These are phyloP conservation scores for Hibiscus trionum DNA, from an alignment of 345 rosid species.

Conservation along the genomic window DNA sequence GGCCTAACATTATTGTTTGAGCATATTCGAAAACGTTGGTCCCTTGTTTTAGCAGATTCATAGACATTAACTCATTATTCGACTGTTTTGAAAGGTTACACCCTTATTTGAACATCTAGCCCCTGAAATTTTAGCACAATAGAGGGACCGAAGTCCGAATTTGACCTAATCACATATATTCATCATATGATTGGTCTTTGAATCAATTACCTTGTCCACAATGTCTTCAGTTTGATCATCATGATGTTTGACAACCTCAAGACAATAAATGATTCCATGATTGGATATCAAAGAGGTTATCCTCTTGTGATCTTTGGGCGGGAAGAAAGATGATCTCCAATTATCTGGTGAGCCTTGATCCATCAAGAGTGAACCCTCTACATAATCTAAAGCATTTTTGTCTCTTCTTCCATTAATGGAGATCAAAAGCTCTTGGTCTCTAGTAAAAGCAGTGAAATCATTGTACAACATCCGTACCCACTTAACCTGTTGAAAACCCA, in stretches of 20 bases:
- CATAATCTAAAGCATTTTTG: slow-evolving; percentile 35
- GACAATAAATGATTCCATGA: slow-evolving; percentile 55
- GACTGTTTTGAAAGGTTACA: too few species aligned
- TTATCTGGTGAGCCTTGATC: slow-evolving; percentile 45
- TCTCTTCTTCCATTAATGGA: slow-evolving; percentile 39
- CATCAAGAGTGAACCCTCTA: slow-evolving; percentile 66
- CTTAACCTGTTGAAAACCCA: slow-evolving; percentile 33
- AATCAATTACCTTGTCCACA: slow-evolving; percentile 30
- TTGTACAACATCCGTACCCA: slow-evolving; percentile 67
- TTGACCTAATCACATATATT: not conserved
- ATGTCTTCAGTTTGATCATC: slow-evolving; percentile 33
- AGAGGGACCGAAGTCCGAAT: not conserved
- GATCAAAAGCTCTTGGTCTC: slow-evolving; percentile 60
- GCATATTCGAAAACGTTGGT: too few species aligned
- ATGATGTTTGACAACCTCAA: slow-evolving; percentile 60
- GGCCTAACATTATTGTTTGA: too few species aligned
- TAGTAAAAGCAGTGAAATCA: slow-evolving; percentile 50
- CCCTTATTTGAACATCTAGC: too few species aligned
- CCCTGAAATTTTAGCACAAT: too few species aligned
- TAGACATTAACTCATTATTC: too few species aligned
- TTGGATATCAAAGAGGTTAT: slow-evolving; percentile 43
- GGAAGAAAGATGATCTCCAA: slow-evolving; percentile 66
- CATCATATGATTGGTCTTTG: not conserved
- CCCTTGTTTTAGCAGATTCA: too few species aligned
- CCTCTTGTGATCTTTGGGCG: slow-evolving; percentile 38